These are phyloP conservation scores for Schizopora paradoxa DNA, from an alignment of 1,284 basidiomycete species.

Conservation along the genomic window DNA sequence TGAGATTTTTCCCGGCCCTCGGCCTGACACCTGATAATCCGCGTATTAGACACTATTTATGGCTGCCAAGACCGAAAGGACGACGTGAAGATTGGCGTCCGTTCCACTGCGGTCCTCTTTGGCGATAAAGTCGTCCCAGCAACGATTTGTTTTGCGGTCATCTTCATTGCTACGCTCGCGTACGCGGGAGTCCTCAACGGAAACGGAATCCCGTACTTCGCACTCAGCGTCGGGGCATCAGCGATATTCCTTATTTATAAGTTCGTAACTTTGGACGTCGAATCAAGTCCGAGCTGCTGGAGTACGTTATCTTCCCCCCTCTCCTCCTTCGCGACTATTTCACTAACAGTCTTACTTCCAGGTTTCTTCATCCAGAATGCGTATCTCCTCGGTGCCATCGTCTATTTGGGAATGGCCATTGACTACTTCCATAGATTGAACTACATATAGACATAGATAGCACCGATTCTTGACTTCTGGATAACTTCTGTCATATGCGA, in stretches of 20 bases:
- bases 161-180: constrained; percentile 31
- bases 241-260: constrained; percentile 37
- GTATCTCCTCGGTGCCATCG: constrained; percentile 17
- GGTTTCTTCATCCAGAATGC: constrained; percentile 15
- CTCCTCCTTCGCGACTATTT: background rate
- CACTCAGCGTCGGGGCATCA: constrained; percentile 30
- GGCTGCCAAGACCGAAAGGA: constrained; percentile 43
- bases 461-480: too few relatives aligned
- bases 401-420: constrained; percentile 18
- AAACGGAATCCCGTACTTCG: constrained; percentile 33
- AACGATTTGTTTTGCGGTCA: constrained; percentile 31
- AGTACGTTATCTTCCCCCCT: constrained; percentile 1
- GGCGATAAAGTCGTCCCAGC: constrained; percentile 31
- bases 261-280: constrained; percentile 29
- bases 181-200: constrained; percentile 27
- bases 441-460: too few relatives aligned
- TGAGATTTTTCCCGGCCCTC: background rate
- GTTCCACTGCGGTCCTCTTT: constrained; percentile 43
- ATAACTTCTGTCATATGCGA: too few relatives aligned
- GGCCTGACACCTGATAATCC: background rate
- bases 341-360: background rate
- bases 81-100: constrained; percentile 40
- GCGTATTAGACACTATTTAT: constrained; percentile 43
- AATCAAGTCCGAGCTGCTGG: constrained; percentile 31
- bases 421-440: too few relatives aligned